These are phyloP conservation scores for Myxozyma melibiosi DNA, from an alignment of 805 yeast genomes.

Conservation along the genomic window DNA sequence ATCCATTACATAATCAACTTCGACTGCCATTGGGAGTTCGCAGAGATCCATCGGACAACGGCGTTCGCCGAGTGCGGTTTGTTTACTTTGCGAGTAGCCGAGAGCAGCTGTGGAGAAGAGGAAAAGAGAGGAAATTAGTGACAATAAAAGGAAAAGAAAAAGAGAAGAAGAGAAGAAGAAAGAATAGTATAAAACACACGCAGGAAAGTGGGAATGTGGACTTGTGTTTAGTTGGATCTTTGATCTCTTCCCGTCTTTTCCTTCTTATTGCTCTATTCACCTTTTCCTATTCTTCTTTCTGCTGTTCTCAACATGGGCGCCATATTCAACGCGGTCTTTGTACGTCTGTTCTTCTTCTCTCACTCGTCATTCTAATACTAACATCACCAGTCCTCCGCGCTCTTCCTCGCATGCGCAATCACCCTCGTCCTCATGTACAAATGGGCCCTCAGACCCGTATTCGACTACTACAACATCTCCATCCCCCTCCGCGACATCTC, in stretches of 20 bases:
- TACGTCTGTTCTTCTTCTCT: background rate
- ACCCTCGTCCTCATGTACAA: slow-evolving; percentile 20
- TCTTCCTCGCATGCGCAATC: slow-evolving; percentile 11
- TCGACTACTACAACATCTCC: slow-evolving; percentile 24
- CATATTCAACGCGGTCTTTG: slow-evolving; percentile 8
- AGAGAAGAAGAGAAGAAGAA: background rate
- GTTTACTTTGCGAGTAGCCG: no score
- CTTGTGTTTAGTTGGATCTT: no score
- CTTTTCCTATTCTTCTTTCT: no score
- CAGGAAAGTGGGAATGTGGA: no score
- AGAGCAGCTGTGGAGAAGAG: no score
- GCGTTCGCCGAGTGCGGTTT: slow-evolving; percentile 1
- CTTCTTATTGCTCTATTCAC: no score
- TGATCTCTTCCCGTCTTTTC: no score
- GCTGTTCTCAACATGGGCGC: no score
- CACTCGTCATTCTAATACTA: background rate
- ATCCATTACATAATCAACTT: background rate
- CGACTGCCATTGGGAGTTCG: background rate
- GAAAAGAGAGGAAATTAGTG: no score
- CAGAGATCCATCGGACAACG: background rate
- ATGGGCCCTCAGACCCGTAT: slow-evolving; percentile 31
- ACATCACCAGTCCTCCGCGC: background rate
- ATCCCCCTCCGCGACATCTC: slow-evolving; percentile 28
- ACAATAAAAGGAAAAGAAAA: no score
- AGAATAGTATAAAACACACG: background rate